Evolutionary conservation across 768 basidiomycete genomes (phyloP).

Genomic region (Inosperma sp.): DNA sequence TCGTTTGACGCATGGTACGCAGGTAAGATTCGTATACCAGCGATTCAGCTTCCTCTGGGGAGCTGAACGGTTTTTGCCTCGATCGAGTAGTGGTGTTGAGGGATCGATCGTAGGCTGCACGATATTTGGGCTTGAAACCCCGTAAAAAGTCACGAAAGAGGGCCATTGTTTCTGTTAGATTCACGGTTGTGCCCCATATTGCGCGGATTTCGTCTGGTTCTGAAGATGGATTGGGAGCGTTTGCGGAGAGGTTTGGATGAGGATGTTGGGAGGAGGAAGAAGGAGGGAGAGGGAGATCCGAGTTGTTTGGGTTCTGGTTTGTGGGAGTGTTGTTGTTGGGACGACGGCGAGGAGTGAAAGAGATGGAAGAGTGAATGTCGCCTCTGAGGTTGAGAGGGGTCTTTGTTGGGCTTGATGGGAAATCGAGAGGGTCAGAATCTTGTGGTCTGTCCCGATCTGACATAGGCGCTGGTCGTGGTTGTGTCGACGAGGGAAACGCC

Average conservation of each 20-base stretch:
- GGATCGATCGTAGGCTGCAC: slow-evolving; percentile 64
- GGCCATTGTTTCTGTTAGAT: slow-evolving; percentile 86
- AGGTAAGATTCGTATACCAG: slow-evolving; percentile 77
- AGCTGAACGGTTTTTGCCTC: slow-evolving; percentile 45
- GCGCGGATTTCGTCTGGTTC: slow-evolving; percentile 83
- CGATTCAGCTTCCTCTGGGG: slow-evolving; percentile 64
- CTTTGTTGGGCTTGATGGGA: slow-evolving; percentile 59
- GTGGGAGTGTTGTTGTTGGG: slow-evolving; percentile 27
- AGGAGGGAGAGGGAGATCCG: slow-evolving; percentile 50
- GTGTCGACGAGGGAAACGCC: slow-evolving; percentile 56
- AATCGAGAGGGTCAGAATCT: slow-evolving; percentile 66
- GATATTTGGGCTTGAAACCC: slow-evolving; percentile 92
- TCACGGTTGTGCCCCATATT: slow-evolving; percentile 98
- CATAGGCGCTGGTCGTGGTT: slow-evolving; percentile 31
- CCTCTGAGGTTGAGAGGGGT: slow-evolving; percentile 78
- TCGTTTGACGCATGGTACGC: slow-evolving; percentile 81
- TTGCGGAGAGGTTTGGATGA: slow-evolving; percentile 49
- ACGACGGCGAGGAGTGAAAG: slow-evolving; percentile 45
- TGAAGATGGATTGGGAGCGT: slow-evolving; percentile 54
- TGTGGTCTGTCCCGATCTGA: slow-evolving; percentile 32
- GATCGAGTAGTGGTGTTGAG: slow-evolving; percentile 36
- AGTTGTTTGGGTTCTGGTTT: slow-evolving; percentile 56
- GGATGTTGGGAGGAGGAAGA: no score
- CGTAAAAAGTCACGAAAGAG: slow-evolving; percentile 83
- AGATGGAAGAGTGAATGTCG: slow-evolving; percentile 83